A percentile compares a stretch with the other conserved stretches of the same genome.
Evolutionary conservation across 2,329 filamentous ascomycete species (phyloP).

Genomic region (Chaetoscypha palmicola): DNA sequence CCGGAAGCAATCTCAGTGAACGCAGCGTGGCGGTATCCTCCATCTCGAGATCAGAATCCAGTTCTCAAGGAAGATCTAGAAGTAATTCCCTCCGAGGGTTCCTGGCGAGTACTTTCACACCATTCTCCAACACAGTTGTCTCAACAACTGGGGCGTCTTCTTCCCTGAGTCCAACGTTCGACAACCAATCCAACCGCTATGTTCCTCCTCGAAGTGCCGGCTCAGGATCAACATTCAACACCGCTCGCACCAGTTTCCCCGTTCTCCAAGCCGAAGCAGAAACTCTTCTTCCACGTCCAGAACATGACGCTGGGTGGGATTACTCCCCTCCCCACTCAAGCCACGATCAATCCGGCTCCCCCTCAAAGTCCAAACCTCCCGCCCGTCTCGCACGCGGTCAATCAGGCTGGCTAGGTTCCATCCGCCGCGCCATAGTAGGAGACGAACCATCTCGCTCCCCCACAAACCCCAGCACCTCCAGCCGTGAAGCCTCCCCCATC

Average conservation of each 20-base stretch:
- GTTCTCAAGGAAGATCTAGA: slow-evolving; percentile 24
- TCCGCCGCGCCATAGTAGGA: slow-evolving; percentile 37
- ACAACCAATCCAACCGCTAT: slow-evolving; percentile 8
- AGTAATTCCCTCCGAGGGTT: slow-evolving; percentile 28
- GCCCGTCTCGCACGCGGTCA: slow-evolving; percentile 11
- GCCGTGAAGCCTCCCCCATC: slow-evolving; percentile 20
- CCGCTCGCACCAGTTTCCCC: slow-evolving; percentile 27
- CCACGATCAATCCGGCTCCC: slow-evolving; percentile 38
- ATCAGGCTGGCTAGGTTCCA: slow-evolving; percentile 55
- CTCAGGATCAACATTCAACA: slow-evolving; percentile 25
- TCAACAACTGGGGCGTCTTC: slow-evolving; percentile 16
- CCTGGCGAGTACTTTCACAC: slow-evolving; percentile 23
- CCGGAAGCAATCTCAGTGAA: slow-evolving; percentile 31
- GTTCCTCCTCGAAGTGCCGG: slow-evolving; percentile 21
- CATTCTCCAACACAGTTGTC: slow-evolving; percentile 19
- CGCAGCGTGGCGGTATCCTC: slow-evolving; percentile 23
- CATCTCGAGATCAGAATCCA: slow-evolving; percentile 25
- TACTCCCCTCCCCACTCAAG: slow-evolving; percentile 17
- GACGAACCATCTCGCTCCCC: slow-evolving; percentile 4
- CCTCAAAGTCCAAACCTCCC: slow-evolving; percentile 48
- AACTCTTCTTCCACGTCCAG: slow-evolving; percentile 25
- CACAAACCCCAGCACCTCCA: neutral
- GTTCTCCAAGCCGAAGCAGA: slow-evolving; percentile 27
- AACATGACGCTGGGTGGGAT: slow-evolving; percentile 11
- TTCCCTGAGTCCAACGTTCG: slow-evolving; percentile 17